Conservation (phyloP, 169 alveolate species). For the Plasmodium knowlesi region DNA sequence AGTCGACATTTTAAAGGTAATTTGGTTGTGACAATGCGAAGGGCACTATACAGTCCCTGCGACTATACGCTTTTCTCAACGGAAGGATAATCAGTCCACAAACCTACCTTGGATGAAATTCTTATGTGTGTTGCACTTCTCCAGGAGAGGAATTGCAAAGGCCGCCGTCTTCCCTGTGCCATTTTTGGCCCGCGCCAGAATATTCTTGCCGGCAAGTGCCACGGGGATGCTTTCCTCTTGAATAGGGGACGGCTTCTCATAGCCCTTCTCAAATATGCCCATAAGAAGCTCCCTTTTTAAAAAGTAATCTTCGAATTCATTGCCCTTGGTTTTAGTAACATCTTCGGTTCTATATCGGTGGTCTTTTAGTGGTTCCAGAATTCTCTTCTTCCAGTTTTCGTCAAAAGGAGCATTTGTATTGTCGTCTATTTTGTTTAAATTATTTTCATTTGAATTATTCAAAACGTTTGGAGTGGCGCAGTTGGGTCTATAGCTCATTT, state of each 20-base stretch:
- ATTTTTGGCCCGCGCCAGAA: slow-evolving; percentile 99
- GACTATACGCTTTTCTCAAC: not conserved
- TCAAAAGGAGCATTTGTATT: slow-evolving; percentile 37
- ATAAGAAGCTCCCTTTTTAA: slow-evolving; percentile 94
- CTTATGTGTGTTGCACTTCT: slow-evolving; percentile 83
- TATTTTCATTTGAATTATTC: slow-evolving; percentile 54
- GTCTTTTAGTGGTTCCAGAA: slow-evolving; percentile 71
- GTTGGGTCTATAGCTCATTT: slow-evolving; percentile 72
- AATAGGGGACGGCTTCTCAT: slow-evolving; percentile 98
- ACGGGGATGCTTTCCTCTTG: slow-evolving; percentile 99
- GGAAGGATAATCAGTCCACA: not conserved
- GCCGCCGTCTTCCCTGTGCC: slow-evolving; percentile 99
- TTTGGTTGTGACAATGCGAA: not conserved
- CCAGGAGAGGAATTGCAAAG: slow-evolving; percentile 97
- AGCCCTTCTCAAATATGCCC: slow-evolving; percentile 99
- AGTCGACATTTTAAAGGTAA: not conserved
- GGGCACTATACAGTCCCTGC: not conserved
- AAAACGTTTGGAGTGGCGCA: slow-evolving; percentile 63
- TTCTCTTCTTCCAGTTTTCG: slow-evolving; percentile 73
- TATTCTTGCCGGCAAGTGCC: slow-evolving; percentile 96
- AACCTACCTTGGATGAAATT: slow-evolving; percentile 83
- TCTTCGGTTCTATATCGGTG: slow-evolving; percentile 86
- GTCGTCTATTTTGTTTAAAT: slow-evolving; percentile 60
- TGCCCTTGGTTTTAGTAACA: slow-evolving; percentile 98
- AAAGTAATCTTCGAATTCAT: slow-evolving; percentile 98